Base-by-base conservation (phyloP, 768 basidiomycete genomes). In the Paxillus involutus region DNA sequence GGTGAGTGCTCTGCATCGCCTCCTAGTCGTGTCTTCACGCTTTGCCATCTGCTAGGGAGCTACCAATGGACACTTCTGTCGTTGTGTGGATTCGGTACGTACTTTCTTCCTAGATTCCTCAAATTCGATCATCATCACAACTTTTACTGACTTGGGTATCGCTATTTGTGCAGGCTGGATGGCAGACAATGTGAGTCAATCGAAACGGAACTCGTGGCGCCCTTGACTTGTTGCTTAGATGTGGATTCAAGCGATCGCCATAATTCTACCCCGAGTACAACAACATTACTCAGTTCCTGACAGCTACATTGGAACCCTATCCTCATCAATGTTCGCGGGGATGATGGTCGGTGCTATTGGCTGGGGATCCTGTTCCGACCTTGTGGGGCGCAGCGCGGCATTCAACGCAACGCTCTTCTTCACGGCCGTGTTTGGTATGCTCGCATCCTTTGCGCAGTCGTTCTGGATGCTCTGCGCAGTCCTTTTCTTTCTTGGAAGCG, bases 311-410 rank as follows among this genome's bases (percentile, higher is more conserved):
- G 96, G 94, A 21, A 68, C 80, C 1, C 73, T 98, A 13, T 95
- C 94, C 0, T 91, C 93, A 4, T 85, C 89, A 4, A 94, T 92
- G 82, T 94, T 94, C 65, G 85, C 81, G 11, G 92, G 96, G n/a
- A 98, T 98, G 96, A 97, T 98, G 94, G 66, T 97, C 47, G 92
- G 95, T 2, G 89, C 91, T 1, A 73, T 94, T 9, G 90, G 88
- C 4, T 94, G 95, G 94, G 95, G 95, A 52, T 86, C 90, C 21
- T 94, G 91, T 58, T 95, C 94, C 10, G 96, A 98, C 70, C 72
- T 96, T 6, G 74, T 91, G 64, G 97, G 97, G 3, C 85, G 96
- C 37, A 89, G 84, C 51, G 74, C 88, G 3, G 94, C 95, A 0
- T 99, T 98, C 75, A 97, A 98, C 59, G 81, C 85, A 2, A 98